Evolutionary conservation across 225 moss, liverwort and hornwort species (phyloP).

Genomic region (Bryum argenteum): DNA sequence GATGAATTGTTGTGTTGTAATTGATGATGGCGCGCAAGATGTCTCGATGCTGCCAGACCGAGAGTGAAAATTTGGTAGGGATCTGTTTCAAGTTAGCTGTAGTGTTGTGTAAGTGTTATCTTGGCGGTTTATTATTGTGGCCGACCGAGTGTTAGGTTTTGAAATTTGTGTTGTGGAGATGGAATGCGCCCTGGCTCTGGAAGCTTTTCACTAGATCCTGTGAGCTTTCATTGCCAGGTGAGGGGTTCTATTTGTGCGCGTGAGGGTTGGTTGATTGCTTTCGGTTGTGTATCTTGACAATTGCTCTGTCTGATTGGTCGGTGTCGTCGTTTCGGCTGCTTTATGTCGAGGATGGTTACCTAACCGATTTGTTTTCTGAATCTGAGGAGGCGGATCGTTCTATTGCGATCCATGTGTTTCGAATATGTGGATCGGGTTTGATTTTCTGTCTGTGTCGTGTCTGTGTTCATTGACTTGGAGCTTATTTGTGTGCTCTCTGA

Average conservation of each 20-base stretch:
- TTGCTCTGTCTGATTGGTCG: not conserved
- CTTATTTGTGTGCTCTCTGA: not conserved
- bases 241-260: conserved; percentile 9
- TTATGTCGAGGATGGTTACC: conserved; percentile 5
- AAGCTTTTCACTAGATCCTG: conserved; percentile 19
- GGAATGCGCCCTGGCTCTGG: conserved; percentile 3
- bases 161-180: not conserved
- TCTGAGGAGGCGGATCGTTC: not conserved
- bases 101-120: conserved; percentile 19
- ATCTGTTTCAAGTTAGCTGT: conserved; percentile 38
- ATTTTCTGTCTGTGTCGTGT: conserved; percentile 10
- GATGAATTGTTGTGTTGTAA: conserved; percentile 48
- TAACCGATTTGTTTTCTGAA: conserved; percentile 4
- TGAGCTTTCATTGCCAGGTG: conserved; percentile 19
- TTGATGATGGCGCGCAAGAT: conserved; percentile 51
- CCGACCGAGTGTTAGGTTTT: conserved; percentile 25
- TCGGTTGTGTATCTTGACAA: conserved; percentile 14
- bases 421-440: conserved; percentile 28
- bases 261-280: conserved; percentile 16
- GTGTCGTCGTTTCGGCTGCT: conserved; percentile 15
- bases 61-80: conserved; percentile 67
- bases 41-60: conserved; percentile 62
- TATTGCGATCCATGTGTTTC: conserved; percentile 9
- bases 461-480: conserved; percentile 1
- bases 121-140: conserved; percentile 31